phyloP scores from a whole-genome alignment of 2,329 filamentous ascomycete genomes.

The Talaromyces piceae region DNA sequence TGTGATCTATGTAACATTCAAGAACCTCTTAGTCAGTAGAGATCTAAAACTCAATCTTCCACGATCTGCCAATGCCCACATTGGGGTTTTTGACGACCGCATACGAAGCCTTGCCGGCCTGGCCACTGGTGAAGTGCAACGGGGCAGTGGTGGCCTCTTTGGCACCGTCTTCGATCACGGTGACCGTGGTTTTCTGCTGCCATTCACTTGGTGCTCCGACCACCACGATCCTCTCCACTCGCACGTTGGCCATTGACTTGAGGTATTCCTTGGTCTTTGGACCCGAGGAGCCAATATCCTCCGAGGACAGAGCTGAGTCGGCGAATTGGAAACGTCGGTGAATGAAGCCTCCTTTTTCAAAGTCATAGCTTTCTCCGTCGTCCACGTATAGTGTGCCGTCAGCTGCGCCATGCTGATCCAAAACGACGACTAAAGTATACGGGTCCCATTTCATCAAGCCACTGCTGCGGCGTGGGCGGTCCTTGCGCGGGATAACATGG shows the following conservation, averaged over 20 bases:
- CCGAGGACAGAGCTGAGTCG: conserved; percentile 56
- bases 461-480: conserved; percentile 75
- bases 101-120: conserved; percentile 51
- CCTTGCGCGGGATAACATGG: conserved; percentile 83
- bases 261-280: conserved; percentile 65
- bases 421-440: conserved; percentile 77
- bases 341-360: conserved; percentile 77
- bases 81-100: conserved; percentile 58
- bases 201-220: conserved; percentile 70
- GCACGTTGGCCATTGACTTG: conserved; percentile 68
- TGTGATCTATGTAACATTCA: too few relatives aligned
- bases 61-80: conserved; percentile 55
- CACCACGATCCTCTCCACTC: conserved; percentile 75
- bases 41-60: conserved; percentile 52
- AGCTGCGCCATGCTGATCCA: conserved; percentile 62
- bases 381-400: conserved; percentile 82
- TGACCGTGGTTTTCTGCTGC: conserved; percentile 55
- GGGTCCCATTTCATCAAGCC: conserved; percentile 91
- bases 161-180: conserved; percentile 40
- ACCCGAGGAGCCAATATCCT: conserved; percentile 56
- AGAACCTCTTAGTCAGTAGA: too few relatives aligned
- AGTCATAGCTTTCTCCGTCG: conserved; percentile 89
- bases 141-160: conserved; percentile 43
- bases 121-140: conserved; percentile 49
- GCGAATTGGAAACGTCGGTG: conserved; percentile 69